Evolutionary conservation across 2,329 filamentous ascomycete species (phyloP).

Genomic region (Cyclaneusma minus): DNA sequence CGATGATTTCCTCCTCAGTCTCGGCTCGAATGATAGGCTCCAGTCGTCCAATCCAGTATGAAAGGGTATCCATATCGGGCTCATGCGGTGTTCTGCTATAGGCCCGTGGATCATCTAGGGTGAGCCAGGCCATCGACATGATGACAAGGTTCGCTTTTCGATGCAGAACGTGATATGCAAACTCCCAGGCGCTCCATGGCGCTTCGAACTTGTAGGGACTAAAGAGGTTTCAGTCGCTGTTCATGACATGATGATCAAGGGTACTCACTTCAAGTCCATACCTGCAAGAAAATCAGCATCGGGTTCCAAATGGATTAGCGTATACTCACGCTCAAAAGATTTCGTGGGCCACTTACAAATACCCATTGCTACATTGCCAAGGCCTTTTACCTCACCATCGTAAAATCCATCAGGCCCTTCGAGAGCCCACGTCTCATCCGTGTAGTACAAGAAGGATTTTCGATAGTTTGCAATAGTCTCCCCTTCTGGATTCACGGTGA

Average conservation of each 20-base stretch:
- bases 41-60: conserved; percentile 61
- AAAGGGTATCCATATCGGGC: conserved; percentile 57
- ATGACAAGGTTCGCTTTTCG: conserved; percentile 45
- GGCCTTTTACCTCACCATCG: conserved; percentile 24
- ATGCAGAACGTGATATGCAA: conserved; percentile 35
- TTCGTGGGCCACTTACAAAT: conserved; percentile 31
- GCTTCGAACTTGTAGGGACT: conserved; percentile 35
- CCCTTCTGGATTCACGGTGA: conserved; percentile 41
- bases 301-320: conserved; percentile 1
- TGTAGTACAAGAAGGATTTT: conserved; percentile 41
- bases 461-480: conserved; percentile 46
- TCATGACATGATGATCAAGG: conserved; percentile 5
- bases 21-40: conserved; percentile 45
- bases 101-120: conserved; percentile 30
- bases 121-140: conserved; percentile 67
- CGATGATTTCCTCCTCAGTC: conserved; percentile 40
- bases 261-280: conserved; percentile 45
- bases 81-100: conserved; percentile 34
- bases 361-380: conserved; percentile 39
- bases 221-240: conserved; percentile 8
- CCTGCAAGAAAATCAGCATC: conserved; percentile 15
- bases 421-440: conserved; percentile 45
- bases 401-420: conserved; percentile 38
- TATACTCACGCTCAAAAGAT: conserved; percentile 4
- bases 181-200: conserved; percentile 32